phyloP scores from a whole-genome alignment of 73 alveolate species.

The Tetrahymena thermophila region DNA sequence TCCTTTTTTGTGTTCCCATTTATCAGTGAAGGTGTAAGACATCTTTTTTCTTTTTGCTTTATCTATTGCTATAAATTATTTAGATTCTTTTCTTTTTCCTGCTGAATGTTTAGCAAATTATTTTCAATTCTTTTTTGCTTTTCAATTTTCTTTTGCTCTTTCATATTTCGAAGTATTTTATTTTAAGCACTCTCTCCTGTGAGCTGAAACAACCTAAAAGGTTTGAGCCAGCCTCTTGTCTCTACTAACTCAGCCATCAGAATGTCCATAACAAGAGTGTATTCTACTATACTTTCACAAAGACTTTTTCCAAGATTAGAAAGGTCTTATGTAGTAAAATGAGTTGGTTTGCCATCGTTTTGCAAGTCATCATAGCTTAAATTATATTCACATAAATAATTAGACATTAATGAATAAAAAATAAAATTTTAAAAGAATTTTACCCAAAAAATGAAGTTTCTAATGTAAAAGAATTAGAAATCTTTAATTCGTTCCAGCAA shows the following conservation, averaged over 20 bases:
- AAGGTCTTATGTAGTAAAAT: neutral
- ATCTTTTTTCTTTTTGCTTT: neutral
- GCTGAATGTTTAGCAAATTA: neutral
- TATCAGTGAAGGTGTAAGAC: neutral
- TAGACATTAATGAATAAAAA: neutral
- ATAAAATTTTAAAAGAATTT: neutral
- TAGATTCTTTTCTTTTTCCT: neutral
- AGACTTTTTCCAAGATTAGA: neutral
- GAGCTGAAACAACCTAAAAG: neutral
- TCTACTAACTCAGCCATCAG: neutral
- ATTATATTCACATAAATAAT: neutral
- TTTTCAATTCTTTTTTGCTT: neutral
- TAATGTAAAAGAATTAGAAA: constrained; percentile 21
- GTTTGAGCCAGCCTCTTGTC: neutral
- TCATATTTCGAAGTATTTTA: neutral
- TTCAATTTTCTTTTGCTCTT: neutral
- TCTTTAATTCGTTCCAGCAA: neutral
- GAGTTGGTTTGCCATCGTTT: neutral
- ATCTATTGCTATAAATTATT: neutral
- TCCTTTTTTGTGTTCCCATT: neutral
- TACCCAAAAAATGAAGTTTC: constrained; percentile 50
- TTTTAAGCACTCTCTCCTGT: neutral
- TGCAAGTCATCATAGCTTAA: neutral
- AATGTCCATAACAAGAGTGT: neutral
- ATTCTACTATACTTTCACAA: neutral